phyloP scores from a whole-genome alignment of 306 rosid species.

The Fragaria nilgerrensis region DNA sequence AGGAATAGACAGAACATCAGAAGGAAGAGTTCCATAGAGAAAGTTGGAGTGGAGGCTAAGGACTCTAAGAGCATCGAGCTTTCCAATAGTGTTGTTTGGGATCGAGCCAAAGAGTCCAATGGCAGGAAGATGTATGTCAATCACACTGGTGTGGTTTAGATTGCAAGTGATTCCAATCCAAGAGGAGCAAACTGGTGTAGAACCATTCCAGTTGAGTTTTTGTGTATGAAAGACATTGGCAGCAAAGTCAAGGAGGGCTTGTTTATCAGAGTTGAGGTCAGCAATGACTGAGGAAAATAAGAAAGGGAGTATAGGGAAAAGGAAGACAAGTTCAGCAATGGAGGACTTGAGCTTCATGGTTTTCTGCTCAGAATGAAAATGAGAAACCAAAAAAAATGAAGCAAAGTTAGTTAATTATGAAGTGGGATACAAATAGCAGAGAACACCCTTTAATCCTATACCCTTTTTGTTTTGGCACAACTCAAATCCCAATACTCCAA shows the following conservation, averaged over 20 bases:
- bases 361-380: conserved; percentile 25
- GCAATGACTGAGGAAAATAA: conserved; percentile 24
- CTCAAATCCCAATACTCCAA: neutral
- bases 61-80: conserved; percentile 57
- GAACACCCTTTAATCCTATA: neutral
- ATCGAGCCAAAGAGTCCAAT: conserved; percentile 55
- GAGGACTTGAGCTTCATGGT: conserved; percentile 48
- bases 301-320: conserved; percentile 26
- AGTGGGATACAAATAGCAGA: neutral
- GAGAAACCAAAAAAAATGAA: conserved; percentile 17
- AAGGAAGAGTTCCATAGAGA: conserved; percentile 61
- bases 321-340: conserved; percentile 31
- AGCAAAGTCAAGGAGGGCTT: conserved; percentile 66
- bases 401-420: conserved; percentile 22
- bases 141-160: conserved; percentile 41
- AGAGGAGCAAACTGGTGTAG: conserved; percentile 53
- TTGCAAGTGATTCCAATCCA: conserved; percentile 76
- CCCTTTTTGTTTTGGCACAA: neutral
- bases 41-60: conserved; percentile 73
- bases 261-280: conserved; percentile 60
- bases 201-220: conserved; percentile 68
- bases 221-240: conserved; percentile 44
- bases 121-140: conserved; percentile 69
- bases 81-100: conserved; percentile 55
- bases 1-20: conserved; percentile 58